A percentile compares a stretch with the other conserved stretches of the same genome.
These are phyloP conservation scores for Mangifera indica DNA, from an alignment of 345 rosid species.

Conservation along the genomic window DNA sequence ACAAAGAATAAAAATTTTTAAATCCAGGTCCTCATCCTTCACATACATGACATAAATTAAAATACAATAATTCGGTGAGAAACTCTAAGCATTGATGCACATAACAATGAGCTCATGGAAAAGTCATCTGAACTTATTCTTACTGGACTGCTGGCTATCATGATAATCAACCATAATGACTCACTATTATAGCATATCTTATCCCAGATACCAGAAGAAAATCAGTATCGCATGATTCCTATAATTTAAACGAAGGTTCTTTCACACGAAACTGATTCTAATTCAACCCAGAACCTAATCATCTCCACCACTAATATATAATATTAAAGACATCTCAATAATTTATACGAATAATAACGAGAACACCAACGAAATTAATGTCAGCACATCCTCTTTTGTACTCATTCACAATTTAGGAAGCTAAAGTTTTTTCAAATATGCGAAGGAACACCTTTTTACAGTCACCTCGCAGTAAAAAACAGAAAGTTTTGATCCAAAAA, in stretches of 20 bases:
- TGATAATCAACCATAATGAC: neutral
- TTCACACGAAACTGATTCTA: slow-evolving; percentile 3
- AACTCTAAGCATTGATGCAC: neutral
- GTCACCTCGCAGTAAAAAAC: slow-evolving; percentile 8
- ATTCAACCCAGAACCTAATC: neutral
- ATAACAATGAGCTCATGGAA: neutral
- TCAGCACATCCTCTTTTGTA: neutral
- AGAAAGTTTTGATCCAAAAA: slow-evolving; percentile 18
- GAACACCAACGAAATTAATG: neutral
- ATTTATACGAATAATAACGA: neutral
- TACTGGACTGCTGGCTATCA: neutral
- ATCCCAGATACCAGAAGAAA: neutral
- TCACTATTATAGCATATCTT: neutral
- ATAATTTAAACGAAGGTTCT: slow-evolving; percentile 11
- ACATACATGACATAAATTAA: neutral
- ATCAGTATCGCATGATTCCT: slow-evolving; percentile 3
- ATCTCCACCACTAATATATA: neutral
- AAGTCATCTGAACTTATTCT: neutral
- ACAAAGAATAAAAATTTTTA: neutral
- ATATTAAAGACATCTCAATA: neutral
- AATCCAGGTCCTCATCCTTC: neutral
- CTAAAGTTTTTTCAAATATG: neutral
- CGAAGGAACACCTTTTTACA: slow-evolving; percentile 5
- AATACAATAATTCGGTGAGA: neutral
- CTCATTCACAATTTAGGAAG: neutral